phyloP scores from a whole-genome alignment of 805 yeast species.

The Candida krabiensis region DNA sequence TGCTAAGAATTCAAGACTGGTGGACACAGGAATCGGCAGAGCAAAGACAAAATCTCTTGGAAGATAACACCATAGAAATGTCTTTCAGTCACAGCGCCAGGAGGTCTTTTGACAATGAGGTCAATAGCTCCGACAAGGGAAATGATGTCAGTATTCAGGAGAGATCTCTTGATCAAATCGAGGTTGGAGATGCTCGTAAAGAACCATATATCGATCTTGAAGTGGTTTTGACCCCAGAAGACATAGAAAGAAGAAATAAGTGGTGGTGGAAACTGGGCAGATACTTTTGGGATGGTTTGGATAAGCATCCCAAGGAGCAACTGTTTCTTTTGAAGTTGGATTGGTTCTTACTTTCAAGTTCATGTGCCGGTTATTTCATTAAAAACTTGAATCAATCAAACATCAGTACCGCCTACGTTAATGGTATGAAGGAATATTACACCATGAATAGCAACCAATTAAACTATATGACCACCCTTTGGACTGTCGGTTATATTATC shows the following conservation, averaged over 20 bases:
- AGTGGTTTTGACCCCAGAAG: constrained; percentile 4
- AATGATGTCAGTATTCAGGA: too few relatives aligned
- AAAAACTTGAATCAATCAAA: constrained; percentile 62
- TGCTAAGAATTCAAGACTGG: too few relatives aligned
- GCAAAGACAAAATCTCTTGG: too few relatives aligned
- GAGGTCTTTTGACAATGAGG: too few relatives aligned
- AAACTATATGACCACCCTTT: constrained; percentile 43
- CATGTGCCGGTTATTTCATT: constrained; percentile 63
- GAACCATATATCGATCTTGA: constrained; percentile 8
- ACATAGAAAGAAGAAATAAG: constrained; percentile 1
- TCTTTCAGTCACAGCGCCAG: too few relatives aligned
- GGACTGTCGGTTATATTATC: constrained; percentile 50
- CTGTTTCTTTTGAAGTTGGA: constrained; percentile 50
- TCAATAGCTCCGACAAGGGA: too few relatives aligned
- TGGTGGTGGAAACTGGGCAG: constrained; percentile 8
- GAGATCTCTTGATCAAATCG: too few relatives aligned
- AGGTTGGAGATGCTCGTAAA: too few relatives aligned
- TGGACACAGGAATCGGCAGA: too few relatives aligned
- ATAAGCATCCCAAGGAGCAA: constrained; percentile 38
- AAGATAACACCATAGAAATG: too few relatives aligned
- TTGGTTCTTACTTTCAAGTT: constrained; percentile 48
- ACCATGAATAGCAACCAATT: constrained; percentile 52
- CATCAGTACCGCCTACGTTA: constrained; percentile 61
- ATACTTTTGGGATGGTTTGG: constrained; percentile 31
- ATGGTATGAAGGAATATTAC: constrained; percentile 58